phyloP scores from a whole-genome alignment of 352 stramenopile genomes.

The Poterioochromonas sp. region DNA sequence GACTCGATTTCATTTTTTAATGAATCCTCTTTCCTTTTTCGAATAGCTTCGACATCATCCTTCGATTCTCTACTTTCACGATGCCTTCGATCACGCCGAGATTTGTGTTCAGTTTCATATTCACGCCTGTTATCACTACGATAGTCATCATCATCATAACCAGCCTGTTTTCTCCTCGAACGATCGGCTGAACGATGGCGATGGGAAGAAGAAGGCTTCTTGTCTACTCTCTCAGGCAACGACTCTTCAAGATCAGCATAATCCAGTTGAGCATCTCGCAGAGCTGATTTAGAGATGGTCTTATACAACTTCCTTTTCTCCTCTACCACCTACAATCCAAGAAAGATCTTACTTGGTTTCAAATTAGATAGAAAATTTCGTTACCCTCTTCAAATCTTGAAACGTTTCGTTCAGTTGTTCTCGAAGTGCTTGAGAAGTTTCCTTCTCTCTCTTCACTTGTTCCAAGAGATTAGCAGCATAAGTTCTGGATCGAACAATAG shows the following conservation, averaged over 20 bases:
- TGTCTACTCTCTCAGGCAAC: too few species aligned
- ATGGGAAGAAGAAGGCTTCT: too few species aligned
- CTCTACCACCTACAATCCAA: neutral
- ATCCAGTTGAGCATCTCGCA: too few species aligned
- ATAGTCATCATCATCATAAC: neutral
- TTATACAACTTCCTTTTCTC: conserved; percentile 25
- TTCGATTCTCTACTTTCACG: too few species aligned
- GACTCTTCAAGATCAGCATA: too few species aligned
- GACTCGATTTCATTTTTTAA: too few species aligned
- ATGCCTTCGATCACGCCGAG: too few species aligned
- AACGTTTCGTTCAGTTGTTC: neutral
- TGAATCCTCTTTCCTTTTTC: too few species aligned
- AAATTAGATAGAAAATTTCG: neutral
- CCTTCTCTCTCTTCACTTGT: neutral
- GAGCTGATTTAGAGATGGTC: neutral
- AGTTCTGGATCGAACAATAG: neutral
- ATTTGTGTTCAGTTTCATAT: neutral
- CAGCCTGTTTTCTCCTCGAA: neutral
- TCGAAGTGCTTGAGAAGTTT: conserved; percentile 14
- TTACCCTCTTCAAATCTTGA: conserved; percentile 9
- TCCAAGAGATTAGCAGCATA: neutral
- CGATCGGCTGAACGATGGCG: too few species aligned
- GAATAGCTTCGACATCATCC: too few species aligned
- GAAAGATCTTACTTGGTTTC: neutral
- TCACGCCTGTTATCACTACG: neutral